Evolutionary conservation across 2,329 filamentous ascomycete genomes (phyloP).

Genomic region (Conoideocrella luteorostrata): DNA sequence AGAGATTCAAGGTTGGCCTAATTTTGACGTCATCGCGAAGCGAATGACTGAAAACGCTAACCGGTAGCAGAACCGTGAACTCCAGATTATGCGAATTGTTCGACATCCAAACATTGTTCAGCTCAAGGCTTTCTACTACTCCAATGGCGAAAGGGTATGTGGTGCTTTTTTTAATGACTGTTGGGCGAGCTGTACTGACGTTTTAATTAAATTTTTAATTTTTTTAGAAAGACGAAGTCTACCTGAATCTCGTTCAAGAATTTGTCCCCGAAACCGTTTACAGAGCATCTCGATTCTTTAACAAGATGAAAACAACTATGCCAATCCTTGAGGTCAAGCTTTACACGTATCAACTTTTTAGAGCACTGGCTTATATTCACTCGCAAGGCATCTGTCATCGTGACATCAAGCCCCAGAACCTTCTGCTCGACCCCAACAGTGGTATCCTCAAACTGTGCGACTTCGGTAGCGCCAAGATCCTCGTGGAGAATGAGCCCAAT

Average conservation of each 20-base stretch:
- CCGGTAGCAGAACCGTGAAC: conserved; percentile 94
- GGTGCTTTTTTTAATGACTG: no score
- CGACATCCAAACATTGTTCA: conserved; percentile 98
- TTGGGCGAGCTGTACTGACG: not conserved
- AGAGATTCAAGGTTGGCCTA: conserved; percentile 85
- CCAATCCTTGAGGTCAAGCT: conserved; percentile 97
- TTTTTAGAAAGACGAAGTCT: conserved; percentile 98
- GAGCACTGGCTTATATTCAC: conserved; percentile 96
- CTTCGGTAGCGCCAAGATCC: conserved; percentile 97
- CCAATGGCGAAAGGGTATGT: conserved; percentile 90
- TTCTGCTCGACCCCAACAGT: conserved; percentile 83
- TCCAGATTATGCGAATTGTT: conserved; percentile 99
- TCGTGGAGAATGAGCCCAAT: conserved; percentile 97
- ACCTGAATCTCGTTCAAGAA: conserved; percentile 95
- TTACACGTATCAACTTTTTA: conserved; percentile 99
- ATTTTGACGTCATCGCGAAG: conserved; percentile 14
- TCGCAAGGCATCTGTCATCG: conserved; percentile 98
- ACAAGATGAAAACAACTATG: conserved; percentile 99
- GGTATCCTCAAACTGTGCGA: conserved; percentile 96
- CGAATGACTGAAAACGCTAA: not conserved
- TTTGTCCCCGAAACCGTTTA: conserved; percentile 98
- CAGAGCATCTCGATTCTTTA: conserved; percentile 96
- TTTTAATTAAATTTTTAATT: no score
- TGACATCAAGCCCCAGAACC: conserved; percentile 98
- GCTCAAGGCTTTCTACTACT: conserved; percentile 99